Percentiles rank a stretch among this genome's conserved stretches.
These are phyloP conservation scores for Aquanectria penicillioides DNA, from an alignment of 2,329 filamentous ascomycete species.

Conservation along the genomic window DNA sequence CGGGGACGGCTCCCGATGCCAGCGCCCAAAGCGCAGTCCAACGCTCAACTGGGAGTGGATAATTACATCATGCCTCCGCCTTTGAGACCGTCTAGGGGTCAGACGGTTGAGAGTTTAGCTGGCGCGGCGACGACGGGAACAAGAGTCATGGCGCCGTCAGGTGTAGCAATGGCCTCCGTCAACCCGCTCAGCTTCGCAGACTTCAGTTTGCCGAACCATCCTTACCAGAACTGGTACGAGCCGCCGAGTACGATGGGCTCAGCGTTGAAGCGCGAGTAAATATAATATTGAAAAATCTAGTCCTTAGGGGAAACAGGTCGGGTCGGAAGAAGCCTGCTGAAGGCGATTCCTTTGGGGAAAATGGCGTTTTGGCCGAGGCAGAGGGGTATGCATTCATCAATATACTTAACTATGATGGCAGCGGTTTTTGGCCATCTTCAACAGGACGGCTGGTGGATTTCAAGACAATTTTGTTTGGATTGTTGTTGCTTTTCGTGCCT, in stretches of 20 bases:
- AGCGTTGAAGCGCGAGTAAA: background rate
- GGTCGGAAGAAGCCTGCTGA: background rate
- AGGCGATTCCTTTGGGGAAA: background rate
- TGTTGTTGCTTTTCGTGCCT: no score
- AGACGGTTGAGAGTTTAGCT: background rate
- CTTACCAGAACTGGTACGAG: conserved; percentile 84
- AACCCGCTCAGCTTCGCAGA: conserved; percentile 82
- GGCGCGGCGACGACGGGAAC: conserved; percentile 22
- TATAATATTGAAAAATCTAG: no score
- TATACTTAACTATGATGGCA: background rate
- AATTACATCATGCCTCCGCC: conserved; percentile 16
- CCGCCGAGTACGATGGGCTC: conserved; percentile 65
- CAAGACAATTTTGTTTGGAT: no score
- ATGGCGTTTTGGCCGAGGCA: background rate
- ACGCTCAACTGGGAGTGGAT: background rate
- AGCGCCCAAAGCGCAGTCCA: background rate
- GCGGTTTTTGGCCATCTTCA: background rate
- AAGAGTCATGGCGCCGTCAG: conserved; percentile 39
- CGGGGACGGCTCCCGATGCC: conserved; percentile 22
- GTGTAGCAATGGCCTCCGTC: conserved; percentile 53
- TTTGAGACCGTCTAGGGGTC: background rate
- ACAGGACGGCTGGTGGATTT: background rate
- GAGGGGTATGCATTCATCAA: background rate
- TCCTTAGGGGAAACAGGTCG: background rate
- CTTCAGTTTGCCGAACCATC: conserved; percentile 81